Evolutionary conservation across 805 yeast species (phyloP).

Genomic region (Middelhovenomyces tepae): DNA sequence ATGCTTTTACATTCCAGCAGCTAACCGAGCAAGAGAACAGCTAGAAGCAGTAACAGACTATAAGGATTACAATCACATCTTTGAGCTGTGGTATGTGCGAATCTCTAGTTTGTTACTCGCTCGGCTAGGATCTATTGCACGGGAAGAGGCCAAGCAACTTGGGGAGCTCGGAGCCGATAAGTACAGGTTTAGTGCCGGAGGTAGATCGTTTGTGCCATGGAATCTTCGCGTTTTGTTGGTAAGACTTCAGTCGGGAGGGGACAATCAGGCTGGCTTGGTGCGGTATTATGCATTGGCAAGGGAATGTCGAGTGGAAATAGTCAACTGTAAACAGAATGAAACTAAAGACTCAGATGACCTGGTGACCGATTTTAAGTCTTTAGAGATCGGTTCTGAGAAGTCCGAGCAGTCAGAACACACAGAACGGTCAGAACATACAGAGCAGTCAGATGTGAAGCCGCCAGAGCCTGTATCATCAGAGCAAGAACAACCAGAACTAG

Average conservation of each 20-base stretch:
- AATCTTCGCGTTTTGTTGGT: conserved; percentile 24
- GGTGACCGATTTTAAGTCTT: no score
- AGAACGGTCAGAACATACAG: no score
- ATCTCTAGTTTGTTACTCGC: conserved; percentile 22
- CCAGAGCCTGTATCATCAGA: no score
- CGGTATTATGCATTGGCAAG: conserved; percentile 26
- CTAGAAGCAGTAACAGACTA: conserved; percentile 11
- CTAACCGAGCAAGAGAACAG: conserved; percentile 15
- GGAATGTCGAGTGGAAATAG: conserved; percentile 25
- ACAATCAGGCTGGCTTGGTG: conserved; percentile 26
- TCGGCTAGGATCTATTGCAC: conserved; percentile 22
- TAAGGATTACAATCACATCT: conserved; percentile 13
- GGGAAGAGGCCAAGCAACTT: conserved; percentile 23
- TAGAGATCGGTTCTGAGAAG: no score
- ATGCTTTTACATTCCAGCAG: conserved; percentile 21
- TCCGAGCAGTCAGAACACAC: no score
- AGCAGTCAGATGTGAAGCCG: no score
- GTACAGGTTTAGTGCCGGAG: conserved; percentile 14
- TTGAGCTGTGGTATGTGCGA: conserved; percentile 25
- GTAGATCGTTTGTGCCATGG: conserved; percentile 25
- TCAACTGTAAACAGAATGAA: conserved; percentile 3
- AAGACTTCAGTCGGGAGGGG: conserved; percentile 26
- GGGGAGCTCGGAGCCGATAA: conserved; percentile 21
- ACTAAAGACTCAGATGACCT: conserved; percentile 5
- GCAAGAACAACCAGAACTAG: no score